Evolutionary conservation across 2,329 filamentous ascomycete species (phyloP), one percentile per base, ranked within the genome.

Genomic region (Neophaeococcomyces aloes): DNA sequence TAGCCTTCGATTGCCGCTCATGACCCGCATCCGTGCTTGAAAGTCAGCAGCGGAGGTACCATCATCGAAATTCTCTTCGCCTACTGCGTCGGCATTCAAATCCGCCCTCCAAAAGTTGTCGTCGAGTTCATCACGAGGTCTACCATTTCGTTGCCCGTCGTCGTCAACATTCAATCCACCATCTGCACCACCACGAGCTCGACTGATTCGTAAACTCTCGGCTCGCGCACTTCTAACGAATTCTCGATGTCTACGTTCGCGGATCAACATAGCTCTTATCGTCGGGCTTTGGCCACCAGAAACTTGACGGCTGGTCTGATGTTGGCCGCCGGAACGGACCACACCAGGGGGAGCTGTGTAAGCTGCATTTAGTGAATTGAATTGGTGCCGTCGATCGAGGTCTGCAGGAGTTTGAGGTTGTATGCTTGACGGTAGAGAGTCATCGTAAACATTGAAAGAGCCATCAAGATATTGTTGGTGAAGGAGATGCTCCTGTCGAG

Each of bases 371-470:
- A 47, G 40, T 29, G 50, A 49, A 3, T 47, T 51, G 30, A 53
- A 30, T 11, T 46, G 38, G 2, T 23, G 48, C 15, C 43, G 27
- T 37, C 50, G 42, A 13, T 43, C 37, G 13, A 53, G 47, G 33
- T 56, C 52, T 4, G 50, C 51, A 13, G 53, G 53, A n/a, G 52
- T 56, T 31, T 52, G 52, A 14, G 53, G 53, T 27, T 55, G 53
- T 17, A 41, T 38, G 14, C 25, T 25, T 7, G 46, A 41, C 19
- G 51, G 48, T 25, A 53, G 32, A 17, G 48, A 52, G 38, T 56
- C 52, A 32, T 53, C 51, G 32, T 53, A 56, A 18, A 56, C 51
- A 2, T 48, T 48, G 35, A 53, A 55, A 8, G 48, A 45, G 6
- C 47, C 46, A 30, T 55, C 53, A 6, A 53, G 40, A 35, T 47